These are phyloP conservation scores for Butyriboletus appendiculatus DNA, from an alignment of 1,284 basidiomycete genomes.

Conservation along the genomic window DNA sequence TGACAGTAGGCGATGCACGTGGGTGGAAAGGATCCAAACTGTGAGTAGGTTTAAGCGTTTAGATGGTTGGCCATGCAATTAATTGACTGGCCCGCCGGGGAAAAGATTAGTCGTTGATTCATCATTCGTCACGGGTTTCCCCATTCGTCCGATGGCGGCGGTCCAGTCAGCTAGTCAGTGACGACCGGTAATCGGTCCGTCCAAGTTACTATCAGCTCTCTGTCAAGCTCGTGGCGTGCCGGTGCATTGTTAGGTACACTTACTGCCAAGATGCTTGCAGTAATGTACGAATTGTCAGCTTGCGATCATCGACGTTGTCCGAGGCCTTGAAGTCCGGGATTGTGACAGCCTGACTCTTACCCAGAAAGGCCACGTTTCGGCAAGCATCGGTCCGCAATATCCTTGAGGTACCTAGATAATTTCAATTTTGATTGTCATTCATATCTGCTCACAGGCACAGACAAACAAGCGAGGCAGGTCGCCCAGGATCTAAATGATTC, in stretches of 20 bases:
- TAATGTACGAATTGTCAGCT: neutral
- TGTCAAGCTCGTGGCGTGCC: neutral
- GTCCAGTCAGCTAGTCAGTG: neutral
- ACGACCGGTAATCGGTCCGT: neutral
- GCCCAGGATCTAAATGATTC: too few relatives aligned
- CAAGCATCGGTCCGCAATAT: too few relatives aligned
- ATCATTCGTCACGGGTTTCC: neutral
- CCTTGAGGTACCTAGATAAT: too few relatives aligned
- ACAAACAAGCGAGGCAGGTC: too few relatives aligned
- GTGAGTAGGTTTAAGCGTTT: neutral
- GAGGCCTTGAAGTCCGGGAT: too few relatives aligned
- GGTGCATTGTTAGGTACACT: neutral
- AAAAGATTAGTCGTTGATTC: neutral
- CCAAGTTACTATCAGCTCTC: neutral
- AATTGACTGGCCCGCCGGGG: neutral
- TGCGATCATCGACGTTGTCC: neutral
- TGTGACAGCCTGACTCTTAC: too few relatives aligned
- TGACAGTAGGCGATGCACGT: neutral
- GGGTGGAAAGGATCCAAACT: neutral
- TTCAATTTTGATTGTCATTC: too few relatives aligned
- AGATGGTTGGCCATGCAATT: neutral
- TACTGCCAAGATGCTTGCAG: neutral
- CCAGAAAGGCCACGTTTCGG: too few relatives aligned
- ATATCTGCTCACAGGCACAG: too few relatives aligned
- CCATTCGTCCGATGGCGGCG: neutral